Conservation (phyloP, 2,329 filamentous ascomycete genomes). For the Botrytis cinerea region DNA sequence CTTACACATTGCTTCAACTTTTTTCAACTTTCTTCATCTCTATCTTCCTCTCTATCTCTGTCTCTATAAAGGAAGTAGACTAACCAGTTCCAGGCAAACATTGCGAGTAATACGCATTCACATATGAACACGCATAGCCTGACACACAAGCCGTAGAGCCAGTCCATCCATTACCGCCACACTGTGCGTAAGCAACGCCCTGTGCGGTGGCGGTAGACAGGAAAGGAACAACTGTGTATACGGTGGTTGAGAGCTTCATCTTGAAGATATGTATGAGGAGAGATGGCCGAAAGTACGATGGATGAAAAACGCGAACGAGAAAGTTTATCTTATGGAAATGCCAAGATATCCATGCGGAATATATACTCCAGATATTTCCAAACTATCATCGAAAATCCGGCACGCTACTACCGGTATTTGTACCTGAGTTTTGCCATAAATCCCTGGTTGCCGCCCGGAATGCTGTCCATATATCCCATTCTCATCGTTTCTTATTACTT, state of each 20-base stretch:
- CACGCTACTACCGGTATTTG: neutral
- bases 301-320: neutral
- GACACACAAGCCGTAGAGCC: slow-evolving; percentile 40
- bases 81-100: slow-evolving; percentile 34
- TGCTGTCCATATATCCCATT: neutral
- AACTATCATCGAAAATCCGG: neutral
- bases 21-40: no score
- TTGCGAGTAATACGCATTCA: slow-evolving; percentile 42
- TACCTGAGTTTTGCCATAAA: neutral
- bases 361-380: neutral
- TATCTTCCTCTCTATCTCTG: neutral
- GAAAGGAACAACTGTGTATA: neutral
- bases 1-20: neutral
- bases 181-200: slow-evolving; percentile 26
- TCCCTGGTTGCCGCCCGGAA: neutral
- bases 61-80: neutral
- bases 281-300: neutral
- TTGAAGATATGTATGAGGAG: neutral
- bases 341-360: neutral
- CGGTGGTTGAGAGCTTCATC: slow-evolving; percentile 11
- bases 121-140: slow-evolving; percentile 37
- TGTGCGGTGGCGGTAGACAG: slow-evolving; percentile 15
- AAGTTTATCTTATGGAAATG: neutral
- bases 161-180: slow-evolving; percentile 39
- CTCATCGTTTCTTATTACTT: neutral